These are phyloP conservation scores for Periconia digitata DNA, from an alignment of 2,329 filamentous ascomycete genomes.

Conservation along the genomic window DNA sequence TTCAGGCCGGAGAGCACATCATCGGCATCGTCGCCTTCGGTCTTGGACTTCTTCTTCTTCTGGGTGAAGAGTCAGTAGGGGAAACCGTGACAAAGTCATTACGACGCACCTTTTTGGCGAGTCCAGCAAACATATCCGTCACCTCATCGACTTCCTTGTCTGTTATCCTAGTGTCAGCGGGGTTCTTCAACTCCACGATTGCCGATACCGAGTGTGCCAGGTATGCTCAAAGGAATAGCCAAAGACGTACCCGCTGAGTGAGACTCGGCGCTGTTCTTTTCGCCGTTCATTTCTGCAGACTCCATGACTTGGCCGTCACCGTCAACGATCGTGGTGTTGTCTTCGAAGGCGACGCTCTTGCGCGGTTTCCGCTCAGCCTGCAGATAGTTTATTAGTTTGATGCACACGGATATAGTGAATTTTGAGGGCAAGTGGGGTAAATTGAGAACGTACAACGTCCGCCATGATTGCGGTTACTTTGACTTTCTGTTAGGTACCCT, in stretches of 20 bases:
- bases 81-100: not conserved
- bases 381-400: conserved; percentile 24
- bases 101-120: conserved; percentile 63
- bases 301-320: conserved; percentile 83
- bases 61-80: conserved; percentile 12
- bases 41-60: conserved; percentile 67
- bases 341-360: conserved; percentile 93
- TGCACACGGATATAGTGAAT: conserved; percentile 11
- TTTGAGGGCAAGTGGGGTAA: conserved; percentile 25
- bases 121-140: conserved; percentile 62
- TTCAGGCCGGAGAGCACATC: conserved; percentile 67
- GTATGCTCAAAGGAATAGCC: not conserved
- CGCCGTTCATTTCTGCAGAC: conserved; percentile 68
- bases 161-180: conserved; percentile 26
- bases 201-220: not conserved
- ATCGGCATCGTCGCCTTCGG: conserved; percentile 50
- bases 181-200: not conserved
- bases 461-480: conserved; percentile 54
- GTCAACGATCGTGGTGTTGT: conserved; percentile 85
- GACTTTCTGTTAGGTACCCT: conserved; percentile 1
- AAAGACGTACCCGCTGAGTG: conserved; percentile 50
- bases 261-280: conserved; percentile 79
- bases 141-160: conserved; percentile 65
- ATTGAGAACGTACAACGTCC: conserved; percentile 44
- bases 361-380: conserved; percentile 69